Evolutionary conservation across 1,284 basidiomycete species (phyloP), one percentile per base, ranked within the genome.

Genomic region (Rhodotorula sp.): DNA sequence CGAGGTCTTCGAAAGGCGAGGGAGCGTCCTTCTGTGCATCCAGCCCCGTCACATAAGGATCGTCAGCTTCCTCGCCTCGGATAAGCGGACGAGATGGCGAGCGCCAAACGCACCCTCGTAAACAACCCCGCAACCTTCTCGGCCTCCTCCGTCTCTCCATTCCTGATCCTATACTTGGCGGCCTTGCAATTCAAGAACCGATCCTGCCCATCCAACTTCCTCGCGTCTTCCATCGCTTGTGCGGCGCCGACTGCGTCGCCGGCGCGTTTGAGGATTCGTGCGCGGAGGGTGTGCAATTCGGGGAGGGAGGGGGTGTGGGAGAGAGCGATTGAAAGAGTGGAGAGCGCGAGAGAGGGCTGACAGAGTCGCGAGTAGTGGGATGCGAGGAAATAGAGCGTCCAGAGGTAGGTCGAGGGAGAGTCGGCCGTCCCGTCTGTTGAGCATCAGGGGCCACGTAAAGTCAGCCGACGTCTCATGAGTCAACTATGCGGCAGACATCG

Each of bases 181-280:
- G 87, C 86, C 80, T 99, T 99, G 57, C 90, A 91, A 81, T 99
- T 99, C 76, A 99, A 81, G 83, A 94, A 98, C 48, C 96, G 84
- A 80, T 99, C 96, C 81, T 99, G 96, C 0, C 92, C 89, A 79
- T 99, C 96, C 52, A 99, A 82, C 30, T 86, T 79, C 58, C 94
- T 84, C 0, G 95, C 94, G 36, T 91, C 89, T 76, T 95, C 89
- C 82, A 95, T 86, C 54, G 86, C 85, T 36, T 84, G 81, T 0
- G 90, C 90, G 0, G 94, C 95, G 0, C 88, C 89, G 51, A 85
- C 80, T 2, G 85, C 83, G 76, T 97, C 92, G 0, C 95, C 95
- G 0, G 88, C 85, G 8, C 94, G 87, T 79, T 99, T 99, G 59
- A 96, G 82, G 32, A 92, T 86, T 8, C 92, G 88, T 0, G 89